Evolutionary conservation across 768 basidiomycete species (phyloP).

Genomic region (Auricularia cornea): DNA sequence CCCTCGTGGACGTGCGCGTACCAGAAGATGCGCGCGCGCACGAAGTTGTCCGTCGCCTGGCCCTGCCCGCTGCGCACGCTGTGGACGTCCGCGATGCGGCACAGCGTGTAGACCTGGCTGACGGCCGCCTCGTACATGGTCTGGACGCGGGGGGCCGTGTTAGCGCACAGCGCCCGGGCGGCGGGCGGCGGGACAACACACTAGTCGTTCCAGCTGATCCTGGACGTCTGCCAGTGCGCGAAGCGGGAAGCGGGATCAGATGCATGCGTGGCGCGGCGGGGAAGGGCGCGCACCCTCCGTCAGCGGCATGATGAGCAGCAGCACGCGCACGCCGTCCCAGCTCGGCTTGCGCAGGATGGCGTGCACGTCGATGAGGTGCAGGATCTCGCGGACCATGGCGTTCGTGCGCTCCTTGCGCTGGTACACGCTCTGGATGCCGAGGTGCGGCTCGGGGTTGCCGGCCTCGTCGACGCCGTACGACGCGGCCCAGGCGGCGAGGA

Average conservation of each 20-base stretch:
- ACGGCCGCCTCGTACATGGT: conserved; percentile 75
- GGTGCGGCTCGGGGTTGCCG: conserved; percentile 44
- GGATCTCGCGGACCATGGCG: conserved; percentile 64
- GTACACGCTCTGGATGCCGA: conserved; percentile 20
- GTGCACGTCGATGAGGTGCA: conserved; percentile 72
- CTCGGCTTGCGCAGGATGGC: conserved; percentile 72
- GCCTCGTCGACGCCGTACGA: conserved; percentile 82
- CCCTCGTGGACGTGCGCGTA: conserved; percentile 84
- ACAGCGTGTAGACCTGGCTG: conserved; percentile 73
- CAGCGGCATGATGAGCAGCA: conserved; percentile 74
- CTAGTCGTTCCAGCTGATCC: conserved; percentile 37
- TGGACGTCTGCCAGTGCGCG: conserved; percentile 31
- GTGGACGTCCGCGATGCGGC: conserved; percentile 41
- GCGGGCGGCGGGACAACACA: conserved; percentile 17
- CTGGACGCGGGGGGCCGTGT: conserved; percentile 12
- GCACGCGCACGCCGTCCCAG: conserved; percentile 77
- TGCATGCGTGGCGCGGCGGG: background rate
- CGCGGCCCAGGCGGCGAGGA: conserved; percentile 81
- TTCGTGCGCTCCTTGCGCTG: conserved; percentile 50
- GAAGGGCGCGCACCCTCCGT: conserved; percentile 56
- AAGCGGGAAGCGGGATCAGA: background rate
- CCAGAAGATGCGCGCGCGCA: conserved; percentile 81
- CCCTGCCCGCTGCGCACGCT: conserved; percentile 42
- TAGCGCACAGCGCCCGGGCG: conserved; percentile 15
- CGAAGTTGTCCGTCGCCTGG: conserved; percentile 47